phyloP scores from a whole-genome alignment of 129 eudicot species.

The Saussurea involucrata region DNA sequence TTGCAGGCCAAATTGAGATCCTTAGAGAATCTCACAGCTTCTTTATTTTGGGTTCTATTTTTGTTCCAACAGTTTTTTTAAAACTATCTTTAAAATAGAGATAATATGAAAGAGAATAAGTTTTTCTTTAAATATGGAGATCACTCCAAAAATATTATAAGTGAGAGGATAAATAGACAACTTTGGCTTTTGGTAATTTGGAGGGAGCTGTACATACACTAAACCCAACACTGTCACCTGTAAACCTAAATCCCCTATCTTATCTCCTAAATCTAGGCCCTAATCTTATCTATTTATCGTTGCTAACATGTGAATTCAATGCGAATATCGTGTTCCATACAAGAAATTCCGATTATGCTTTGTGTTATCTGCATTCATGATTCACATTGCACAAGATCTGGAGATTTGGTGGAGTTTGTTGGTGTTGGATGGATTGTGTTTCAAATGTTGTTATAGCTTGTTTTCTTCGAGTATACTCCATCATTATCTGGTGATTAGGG shows the following conservation, averaged over 20 bases:
- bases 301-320: not conserved
- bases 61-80: too few relatives aligned
- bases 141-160: too few relatives aligned
- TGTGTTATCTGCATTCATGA: not conserved
- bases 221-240: constrained; percentile 14
- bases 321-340: not conserved
- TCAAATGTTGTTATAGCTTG: not conserved
- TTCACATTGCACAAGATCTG: not conserved
- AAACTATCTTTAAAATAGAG: too few relatives aligned
- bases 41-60: too few relatives aligned
- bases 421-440: not conserved
- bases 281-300: constrained; percentile 10
- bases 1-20: not conserved
- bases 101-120: too few relatives aligned
- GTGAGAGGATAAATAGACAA: too few relatives aligned
- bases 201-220: not conserved
- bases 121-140: too few relatives aligned
- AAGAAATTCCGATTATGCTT: not conserved
- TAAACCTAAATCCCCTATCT: constrained; percentile 11
- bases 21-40: too few relatives aligned
- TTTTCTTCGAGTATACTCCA: not conserved
- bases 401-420: not conserved
- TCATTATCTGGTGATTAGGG: not conserved
- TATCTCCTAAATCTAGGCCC: constrained; percentile 23
- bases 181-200: too few relatives aligned